Evolutionary conservation across 768 basidiomycete species (phyloP).

Genomic region (Hygrocybe coccinea): DNA sequence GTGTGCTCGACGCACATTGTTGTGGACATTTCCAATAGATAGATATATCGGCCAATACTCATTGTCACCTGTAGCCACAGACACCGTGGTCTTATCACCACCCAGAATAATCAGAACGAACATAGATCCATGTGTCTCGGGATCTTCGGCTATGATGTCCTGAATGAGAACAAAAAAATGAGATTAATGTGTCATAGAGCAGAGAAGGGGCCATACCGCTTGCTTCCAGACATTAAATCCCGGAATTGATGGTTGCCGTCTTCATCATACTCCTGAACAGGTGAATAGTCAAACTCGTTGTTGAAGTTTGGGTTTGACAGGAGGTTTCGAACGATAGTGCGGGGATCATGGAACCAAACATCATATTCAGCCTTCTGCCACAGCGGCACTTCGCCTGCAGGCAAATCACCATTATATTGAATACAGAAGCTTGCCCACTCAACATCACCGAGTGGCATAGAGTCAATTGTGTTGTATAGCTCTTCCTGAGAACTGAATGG

Average conservation of each 20-base stretch:
- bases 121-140: conserved; percentile 27
- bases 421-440: conserved; percentile 22
- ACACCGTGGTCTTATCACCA: conserved; percentile 42
- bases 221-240: conserved; percentile 34
- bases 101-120: conserved; percentile 30
- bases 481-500: conserved; percentile 22
- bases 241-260: conserved; percentile 17
- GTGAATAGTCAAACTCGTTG: conserved; percentile 17
- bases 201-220: conserved; percentile 22
- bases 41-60: conserved; percentile 36
- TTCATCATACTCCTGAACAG: conserved; percentile 21
- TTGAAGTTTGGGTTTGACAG: conserved; percentile 22
- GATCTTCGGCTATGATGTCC: conserved; percentile 25
- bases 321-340: conserved; percentile 17
- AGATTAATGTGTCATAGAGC: neutral
- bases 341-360: conserved; percentile 21
- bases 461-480: conserved; percentile 21
- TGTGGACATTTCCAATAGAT: conserved; percentile 27
- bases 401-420: conserved; percentile 19
- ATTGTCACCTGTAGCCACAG: conserved; percentile 35
- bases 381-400: conserved; percentile 12
- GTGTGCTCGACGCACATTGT: conserved; percentile 29
- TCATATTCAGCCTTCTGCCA: conserved; percentile 30
- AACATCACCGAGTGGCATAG: conserved; percentile 18
- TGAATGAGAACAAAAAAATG: conserved; percentile 6